phyloP scores from a whole-genome alignment of 2,329 filamentous ascomycete species.

The Nemania sp. region DNA sequence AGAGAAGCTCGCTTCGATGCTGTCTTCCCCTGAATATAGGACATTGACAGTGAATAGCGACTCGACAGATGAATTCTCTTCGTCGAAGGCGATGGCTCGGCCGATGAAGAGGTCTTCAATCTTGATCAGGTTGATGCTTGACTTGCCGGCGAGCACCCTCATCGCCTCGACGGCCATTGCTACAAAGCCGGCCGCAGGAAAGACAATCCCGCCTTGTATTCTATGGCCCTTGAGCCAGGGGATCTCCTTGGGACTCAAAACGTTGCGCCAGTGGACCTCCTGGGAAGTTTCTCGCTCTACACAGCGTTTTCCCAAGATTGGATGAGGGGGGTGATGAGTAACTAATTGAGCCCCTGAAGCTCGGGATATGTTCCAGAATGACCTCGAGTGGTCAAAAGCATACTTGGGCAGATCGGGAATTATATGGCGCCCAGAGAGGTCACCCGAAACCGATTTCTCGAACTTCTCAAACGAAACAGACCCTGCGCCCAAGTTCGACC shows the following conservation, averaged over 20 bases:
- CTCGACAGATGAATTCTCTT: too few relatives aligned
- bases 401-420: background rate
- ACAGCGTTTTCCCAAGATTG: too few relatives aligned
- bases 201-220: background rate
- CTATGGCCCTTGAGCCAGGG: background rate
- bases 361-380: too few relatives aligned
- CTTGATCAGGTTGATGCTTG: background rate
- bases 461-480: background rate
- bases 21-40: too few relatives aligned
- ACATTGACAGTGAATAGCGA: too few relatives aligned
- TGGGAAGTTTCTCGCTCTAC: too few relatives aligned
- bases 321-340: too few relatives aligned
- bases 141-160: background rate
- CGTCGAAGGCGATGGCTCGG: background rate
- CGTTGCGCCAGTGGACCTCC: background rate
- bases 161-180: background rate
- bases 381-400: too few relatives aligned
- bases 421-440: background rate
- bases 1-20: too few relatives aligned
- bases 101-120: background rate
- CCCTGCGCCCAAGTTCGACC: background rate
- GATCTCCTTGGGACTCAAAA: background rate
- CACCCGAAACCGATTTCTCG: background rate
- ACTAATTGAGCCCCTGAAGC: too few relatives aligned
- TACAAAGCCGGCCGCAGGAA: slow-evolving; percentile 5